Conservation (phyloP, 2,329 filamentous ascomycete species). For the Apiospora malaysiana region DNA sequence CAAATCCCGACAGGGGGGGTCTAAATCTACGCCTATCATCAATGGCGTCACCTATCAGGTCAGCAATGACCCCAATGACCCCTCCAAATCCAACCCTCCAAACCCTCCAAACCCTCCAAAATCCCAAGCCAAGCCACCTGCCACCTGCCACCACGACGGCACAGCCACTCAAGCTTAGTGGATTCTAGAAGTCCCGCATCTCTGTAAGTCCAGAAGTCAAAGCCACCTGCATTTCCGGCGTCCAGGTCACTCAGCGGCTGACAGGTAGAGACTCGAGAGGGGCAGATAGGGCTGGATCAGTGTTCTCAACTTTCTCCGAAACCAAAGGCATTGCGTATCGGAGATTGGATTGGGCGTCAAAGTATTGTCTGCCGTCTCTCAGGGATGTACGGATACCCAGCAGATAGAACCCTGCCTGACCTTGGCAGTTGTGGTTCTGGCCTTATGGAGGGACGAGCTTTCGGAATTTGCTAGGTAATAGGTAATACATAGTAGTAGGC, state of each 20-base stretch:
- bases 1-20: constrained; percentile 11
- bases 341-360: constrained; percentile 11
- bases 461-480: background rate
- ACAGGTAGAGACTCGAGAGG: too few species aligned
- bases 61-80: constrained; percentile 18
- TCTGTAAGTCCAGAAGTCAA: background rate
- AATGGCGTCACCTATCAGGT: constrained; percentile 15
- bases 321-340: background rate
- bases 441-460: background rate
- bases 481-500: too few species aligned
- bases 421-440: background rate
- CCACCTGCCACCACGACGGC: background rate
- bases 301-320: background rate
- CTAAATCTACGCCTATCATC: constrained; percentile 4
- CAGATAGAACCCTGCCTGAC: background rate
- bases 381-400: background rate
- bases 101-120: background rate
- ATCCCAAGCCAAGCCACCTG: too few species aligned
- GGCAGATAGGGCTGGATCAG: background rate
- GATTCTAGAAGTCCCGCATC: background rate
- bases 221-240: background rate
- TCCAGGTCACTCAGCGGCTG: too few species aligned
- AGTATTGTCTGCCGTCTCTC: background rate
- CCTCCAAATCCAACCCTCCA: background rate
- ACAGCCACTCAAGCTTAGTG: background rate